Evolutionary conservation across 768 basidiomycete species (phyloP).

Genomic region (Cyclocybe cylindracea): DNA sequence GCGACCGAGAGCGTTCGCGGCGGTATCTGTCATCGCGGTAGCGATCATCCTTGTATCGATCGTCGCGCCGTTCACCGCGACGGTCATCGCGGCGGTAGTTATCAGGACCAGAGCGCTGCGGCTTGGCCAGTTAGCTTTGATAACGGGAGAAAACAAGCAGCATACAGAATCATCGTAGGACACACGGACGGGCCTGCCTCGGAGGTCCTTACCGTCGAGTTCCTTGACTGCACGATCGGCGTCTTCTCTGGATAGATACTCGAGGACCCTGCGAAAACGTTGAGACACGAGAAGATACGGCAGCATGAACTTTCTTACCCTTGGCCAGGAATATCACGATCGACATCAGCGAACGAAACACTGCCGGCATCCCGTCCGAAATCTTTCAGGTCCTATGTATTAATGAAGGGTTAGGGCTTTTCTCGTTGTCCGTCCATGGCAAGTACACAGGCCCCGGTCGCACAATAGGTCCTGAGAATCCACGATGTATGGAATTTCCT

Average conservation of each 20-base stretch:
- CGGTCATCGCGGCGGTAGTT: slow-evolving; percentile 80
- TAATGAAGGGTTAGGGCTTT: slow-evolving; percentile 44
- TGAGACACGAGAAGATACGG: background rate
- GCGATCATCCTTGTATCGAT: slow-evolving; percentile 63
- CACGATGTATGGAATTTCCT: slow-evolving; percentile 11
- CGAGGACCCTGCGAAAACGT: slow-evolving; percentile 66
- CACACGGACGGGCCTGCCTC: slow-evolving; percentile 79
- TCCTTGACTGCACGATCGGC: slow-evolving; percentile 92
- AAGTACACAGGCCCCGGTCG: slow-evolving; percentile 6
- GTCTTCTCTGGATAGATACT: slow-evolving; percentile 86
- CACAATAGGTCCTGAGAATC: slow-evolving; percentile 11
- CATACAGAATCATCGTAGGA: slow-evolving; percentile 62
- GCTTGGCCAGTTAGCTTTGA: slow-evolving; percentile 7
- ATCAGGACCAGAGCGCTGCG: slow-evolving; percentile 65
- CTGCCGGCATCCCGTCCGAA: slow-evolving; percentile 93
- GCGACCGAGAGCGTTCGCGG: slow-evolving; percentile 84
- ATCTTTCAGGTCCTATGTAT: slow-evolving; percentile 91
- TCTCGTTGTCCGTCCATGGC: slow-evolving; percentile 10
- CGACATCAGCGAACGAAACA: slow-evolving; percentile 94
- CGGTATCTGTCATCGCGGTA: slow-evolving; percentile 60
- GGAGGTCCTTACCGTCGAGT: slow-evolving; percentile 84
- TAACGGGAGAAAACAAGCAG: slow-evolving; percentile 3
- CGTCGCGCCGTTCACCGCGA: slow-evolving; percentile 61
- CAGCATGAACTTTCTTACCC: slow-evolving; percentile 57
- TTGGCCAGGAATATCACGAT: slow-evolving; percentile 81